phyloP scores from a whole-genome alignment of 768 basidiomycete genomes.

The Dioszegia crocea region DNA sequence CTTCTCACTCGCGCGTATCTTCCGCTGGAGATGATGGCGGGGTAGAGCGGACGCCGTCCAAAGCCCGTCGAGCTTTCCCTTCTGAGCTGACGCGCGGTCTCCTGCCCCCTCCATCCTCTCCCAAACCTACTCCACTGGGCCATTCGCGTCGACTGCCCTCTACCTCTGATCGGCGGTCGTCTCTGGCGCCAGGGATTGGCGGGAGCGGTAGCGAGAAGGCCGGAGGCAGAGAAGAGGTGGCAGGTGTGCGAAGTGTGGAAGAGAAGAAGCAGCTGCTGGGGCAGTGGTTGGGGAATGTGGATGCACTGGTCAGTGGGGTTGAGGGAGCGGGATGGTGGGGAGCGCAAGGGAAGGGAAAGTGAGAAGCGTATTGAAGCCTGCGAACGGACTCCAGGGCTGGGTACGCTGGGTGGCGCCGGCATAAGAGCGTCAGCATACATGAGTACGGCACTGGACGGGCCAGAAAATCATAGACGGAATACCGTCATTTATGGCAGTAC shows the following conservation, averaged over 20 bases:
- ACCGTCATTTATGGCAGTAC: too few relatives aligned
- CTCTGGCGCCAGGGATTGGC: neutral
- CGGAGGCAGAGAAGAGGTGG: slow-evolving; percentile 4
- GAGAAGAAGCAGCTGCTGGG: slow-evolving; percentile 55
- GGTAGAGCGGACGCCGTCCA: slow-evolving; percentile 19
- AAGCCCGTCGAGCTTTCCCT: slow-evolving; percentile 29
- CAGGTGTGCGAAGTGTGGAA: slow-evolving; percentile 31
- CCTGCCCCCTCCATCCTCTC: slow-evolving; percentile 27
- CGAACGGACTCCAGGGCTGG: too few relatives aligned
- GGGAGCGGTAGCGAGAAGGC: neutral
- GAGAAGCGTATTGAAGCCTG: neutral
- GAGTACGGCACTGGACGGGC: neutral
- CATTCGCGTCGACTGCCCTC: slow-evolving; percentile 20
- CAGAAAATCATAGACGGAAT: too few relatives aligned
- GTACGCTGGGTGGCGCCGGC: too few relatives aligned
- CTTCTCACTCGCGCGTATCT: neutral
- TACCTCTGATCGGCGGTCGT: neutral
- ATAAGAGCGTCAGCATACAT: neutral
- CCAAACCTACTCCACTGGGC: slow-evolving; percentile 23
- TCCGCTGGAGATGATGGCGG: neutral
- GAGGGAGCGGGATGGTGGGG: slow-evolving; percentile 85
- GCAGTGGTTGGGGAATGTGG: slow-evolving; percentile 83
- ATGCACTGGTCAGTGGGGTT: slow-evolving; percentile 81
- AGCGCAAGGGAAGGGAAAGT: slow-evolving; percentile 13
- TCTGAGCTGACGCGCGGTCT: slow-evolving; percentile 36